Evolutionary conservation across 805 yeast species (phyloP).

Genomic region (Kuraishia piskuri): DNA sequence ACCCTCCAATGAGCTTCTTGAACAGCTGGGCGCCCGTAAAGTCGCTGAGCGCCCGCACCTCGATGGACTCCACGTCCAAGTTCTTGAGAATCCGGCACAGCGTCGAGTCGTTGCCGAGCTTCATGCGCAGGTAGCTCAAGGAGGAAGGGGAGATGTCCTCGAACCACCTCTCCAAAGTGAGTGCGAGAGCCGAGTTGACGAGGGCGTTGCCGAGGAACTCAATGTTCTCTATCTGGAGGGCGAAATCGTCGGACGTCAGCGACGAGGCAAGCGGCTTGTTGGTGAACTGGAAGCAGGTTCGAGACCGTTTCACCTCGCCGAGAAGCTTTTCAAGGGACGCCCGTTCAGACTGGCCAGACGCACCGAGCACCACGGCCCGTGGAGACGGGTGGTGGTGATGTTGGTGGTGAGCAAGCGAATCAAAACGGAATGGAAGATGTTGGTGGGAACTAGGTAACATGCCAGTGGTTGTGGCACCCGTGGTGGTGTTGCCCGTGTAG

Average conservation of each 20-base stretch:
- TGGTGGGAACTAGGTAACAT: neutral
- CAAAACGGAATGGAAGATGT: too few relatives aligned
- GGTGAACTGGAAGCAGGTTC: constrained; percentile 46
- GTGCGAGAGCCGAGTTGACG: constrained; percentile 45
- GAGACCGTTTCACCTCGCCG: constrained; percentile 48
- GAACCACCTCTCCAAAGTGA: constrained; percentile 58
- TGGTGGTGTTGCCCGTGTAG: neutral
- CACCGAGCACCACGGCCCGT: neutral
- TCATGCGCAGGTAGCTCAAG: constrained; percentile 36
- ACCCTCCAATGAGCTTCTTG: constrained; percentile 55
- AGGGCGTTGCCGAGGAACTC: constrained; percentile 51
- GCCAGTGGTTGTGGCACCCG: neutral
- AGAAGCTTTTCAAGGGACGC: constrained; percentile 26
- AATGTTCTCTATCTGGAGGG: constrained; percentile 31
- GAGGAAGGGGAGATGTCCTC: constrained; percentile 45
- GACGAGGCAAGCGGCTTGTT: constrained; percentile 4
- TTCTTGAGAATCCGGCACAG: constrained; percentile 37
- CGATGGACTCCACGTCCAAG: constrained; percentile 30
- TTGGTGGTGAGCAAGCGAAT: neutral
- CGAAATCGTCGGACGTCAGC: constrained; percentile 7
- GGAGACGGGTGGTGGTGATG: too few relatives aligned
- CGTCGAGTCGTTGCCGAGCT: constrained; percentile 25
- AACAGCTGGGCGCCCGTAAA: constrained; percentile 46
- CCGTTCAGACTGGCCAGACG: neutral
- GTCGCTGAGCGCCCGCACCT: constrained; percentile 31